Evolutionary conservation across 192 early-diverging fungal genomes (phyloP), one percentile per base, ranked within the genome.

Genomic region (Backusella tarrabulga): DNA sequence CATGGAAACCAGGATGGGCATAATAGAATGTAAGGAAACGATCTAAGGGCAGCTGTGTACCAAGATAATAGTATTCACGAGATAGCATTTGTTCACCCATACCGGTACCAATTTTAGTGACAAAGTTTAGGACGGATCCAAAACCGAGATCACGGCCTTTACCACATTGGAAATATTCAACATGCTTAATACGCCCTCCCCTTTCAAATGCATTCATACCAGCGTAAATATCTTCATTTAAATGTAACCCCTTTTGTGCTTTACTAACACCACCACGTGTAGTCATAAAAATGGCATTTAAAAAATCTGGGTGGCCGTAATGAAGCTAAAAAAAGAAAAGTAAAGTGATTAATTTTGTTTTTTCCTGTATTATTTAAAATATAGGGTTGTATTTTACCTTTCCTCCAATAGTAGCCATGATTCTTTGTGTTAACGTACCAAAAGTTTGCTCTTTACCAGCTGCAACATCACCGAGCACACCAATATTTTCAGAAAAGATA

Each of bases 31-130:
- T 96, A 82, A 96, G 82, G 83, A 95, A 93, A 9, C 94, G 87
- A 78, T 97, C 95, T 67, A 96, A 80, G 0, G 95, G 93, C 52
- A 97, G 83, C 76, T 93, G 92, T 26, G 93, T 91, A 29, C 95
- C 95, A 41, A 97, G 80, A 81, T 94, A 94, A 83, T 97, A 95
- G 81, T 97, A 94, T 82, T 97, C 95, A 74, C 95, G 90, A 50
- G 95, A 96, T 52, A 96, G 80, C 91, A 95, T 95, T 84, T 97
- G 95, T 83, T 97, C 95, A 36, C 93, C 93, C 95, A 97, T 97
- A 74, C 95, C 95, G n/a, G 93, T 93, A 52, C 94, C 93, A 73
- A 96, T 95, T 84, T 97, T 97, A 52, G 95, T 93, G 67, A 92
- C 92, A 73, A 95, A 97, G 80, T 93, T 93, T 75, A 97, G 91